Conservation (phyloP, 177 flowering plant species). For the Tripterygium wilfordii region DNA sequence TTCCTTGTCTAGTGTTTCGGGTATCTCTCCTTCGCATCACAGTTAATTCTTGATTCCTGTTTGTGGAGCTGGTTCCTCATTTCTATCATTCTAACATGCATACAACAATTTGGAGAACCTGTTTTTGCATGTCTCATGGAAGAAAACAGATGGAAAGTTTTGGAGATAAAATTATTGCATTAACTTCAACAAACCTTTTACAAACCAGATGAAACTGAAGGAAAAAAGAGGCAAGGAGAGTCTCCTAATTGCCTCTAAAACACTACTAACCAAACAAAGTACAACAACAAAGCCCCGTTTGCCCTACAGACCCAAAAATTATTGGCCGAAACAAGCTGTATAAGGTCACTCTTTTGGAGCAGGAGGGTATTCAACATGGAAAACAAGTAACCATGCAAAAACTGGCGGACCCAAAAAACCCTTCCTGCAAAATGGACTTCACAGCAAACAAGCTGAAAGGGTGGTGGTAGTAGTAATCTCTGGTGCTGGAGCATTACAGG, state of each 20-base stretch:
- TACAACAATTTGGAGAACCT: not conserved
- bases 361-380: slow-evolving; percentile 37
- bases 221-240: slow-evolving; percentile 14
- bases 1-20: no score
- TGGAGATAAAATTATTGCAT: slow-evolving; percentile 1
- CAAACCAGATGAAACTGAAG: slow-evolving; percentile 4
- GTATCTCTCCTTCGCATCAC: no score
- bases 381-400: slow-evolving; percentile 32
- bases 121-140: not conserved
- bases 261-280: slow-evolving; percentile 10
- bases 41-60: no score
- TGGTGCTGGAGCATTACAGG: slow-evolving; percentile 12
- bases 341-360: slow-evolving; percentile 23
- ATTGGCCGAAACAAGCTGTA: slow-evolving; percentile 15
- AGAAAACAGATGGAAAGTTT: not conserved
- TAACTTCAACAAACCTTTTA: not conserved
- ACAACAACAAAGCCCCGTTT: slow-evolving; percentile 12
- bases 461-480: slow-evolving; percentile 13
- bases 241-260: slow-evolving; percentile 15
- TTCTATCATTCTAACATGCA: no score
- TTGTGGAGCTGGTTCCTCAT: no score
- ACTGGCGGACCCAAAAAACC: slow-evolving; percentile 12
- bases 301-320: slow-evolving; percentile 8
- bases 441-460: slow-evolving; percentile 20
- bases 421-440: slow-evolving; percentile 38